Evolutionary conservation across 106 monocot genomes (phyloP).

Genomic region (Phalaenopsis equestris): DNA sequence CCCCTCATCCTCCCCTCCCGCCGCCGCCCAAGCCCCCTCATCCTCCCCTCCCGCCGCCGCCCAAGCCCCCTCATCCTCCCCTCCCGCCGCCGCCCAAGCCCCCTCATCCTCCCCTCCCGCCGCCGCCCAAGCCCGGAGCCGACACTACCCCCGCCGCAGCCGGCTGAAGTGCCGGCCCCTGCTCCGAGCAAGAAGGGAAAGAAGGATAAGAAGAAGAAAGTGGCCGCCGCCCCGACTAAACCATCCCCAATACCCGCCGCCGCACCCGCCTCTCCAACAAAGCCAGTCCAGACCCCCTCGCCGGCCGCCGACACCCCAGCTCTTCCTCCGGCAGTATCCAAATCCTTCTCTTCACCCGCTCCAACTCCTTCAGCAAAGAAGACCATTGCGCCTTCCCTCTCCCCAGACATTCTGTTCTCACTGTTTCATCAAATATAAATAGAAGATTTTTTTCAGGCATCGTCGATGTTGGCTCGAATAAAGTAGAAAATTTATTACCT

Average conservation of each 20-base stretch:
- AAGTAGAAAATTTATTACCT: too few relatives aligned
- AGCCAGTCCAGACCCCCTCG: background rate
- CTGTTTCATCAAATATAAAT: too few relatives aligned
- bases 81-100: background rate
- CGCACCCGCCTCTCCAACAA: background rate
- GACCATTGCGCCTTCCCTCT: background rate
- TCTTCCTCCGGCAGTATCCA: background rate
- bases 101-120: slow-evolving; percentile 12
- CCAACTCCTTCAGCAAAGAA: background rate
- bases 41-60: slow-evolving; percentile 8
- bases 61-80: background rate
- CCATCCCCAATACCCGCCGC: background rate
- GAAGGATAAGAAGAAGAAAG: slow-evolving; percentile 9
- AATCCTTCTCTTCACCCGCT: background rate
- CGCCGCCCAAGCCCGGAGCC: slow-evolving; percentile 5
- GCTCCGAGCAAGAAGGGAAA: slow-evolving; percentile 8
- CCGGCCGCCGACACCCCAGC: background rate
- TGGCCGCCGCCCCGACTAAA: background rate
- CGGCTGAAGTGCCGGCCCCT: background rate
- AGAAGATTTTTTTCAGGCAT: too few relatives aligned
- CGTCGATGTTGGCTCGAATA: too few relatives aligned
- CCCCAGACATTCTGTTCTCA: background rate
- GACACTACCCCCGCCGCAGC: background rate
- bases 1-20: background rate
- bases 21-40: background rate